Percentiles rank a stretch among this genome's conserved stretches.
Evolutionary conservation across 2,329 filamentous ascomycete species (phyloP).

Genomic region (Ophidiomyces ophidiicola): DNA sequence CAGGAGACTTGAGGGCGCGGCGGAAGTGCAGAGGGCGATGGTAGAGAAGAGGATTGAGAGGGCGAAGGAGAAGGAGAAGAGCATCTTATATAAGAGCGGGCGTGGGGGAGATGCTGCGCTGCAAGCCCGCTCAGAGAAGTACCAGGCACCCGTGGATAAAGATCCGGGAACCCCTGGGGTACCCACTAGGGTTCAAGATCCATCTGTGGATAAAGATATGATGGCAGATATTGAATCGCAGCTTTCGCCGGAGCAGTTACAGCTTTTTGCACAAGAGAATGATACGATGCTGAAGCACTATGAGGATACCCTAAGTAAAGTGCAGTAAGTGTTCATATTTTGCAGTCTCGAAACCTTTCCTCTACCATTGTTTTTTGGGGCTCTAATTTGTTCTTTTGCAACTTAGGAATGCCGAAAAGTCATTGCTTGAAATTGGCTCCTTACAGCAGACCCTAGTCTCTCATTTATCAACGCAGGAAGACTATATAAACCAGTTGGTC

Average conservation of each 20-base stretch:
- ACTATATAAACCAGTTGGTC: conserved; percentile 79
- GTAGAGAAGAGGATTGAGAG: conserved; percentile 79
- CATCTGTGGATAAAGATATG: conserved; percentile 24
- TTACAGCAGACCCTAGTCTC: conserved; percentile 78
- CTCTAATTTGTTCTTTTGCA: not conserved
- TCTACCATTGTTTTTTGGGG: not conserved
- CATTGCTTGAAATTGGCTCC: conserved; percentile 81
- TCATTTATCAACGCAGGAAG: conserved; percentile 74
- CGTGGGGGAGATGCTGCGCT: conserved; percentile 17
- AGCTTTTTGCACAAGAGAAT: conserved; percentile 89
- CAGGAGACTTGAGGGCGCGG: conserved; percentile 61
- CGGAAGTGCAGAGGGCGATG: conserved; percentile 72
- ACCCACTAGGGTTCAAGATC: conserved; percentile 20
- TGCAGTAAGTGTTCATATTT: conserved; percentile 52
- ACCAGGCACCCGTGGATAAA: conserved; percentile 19
- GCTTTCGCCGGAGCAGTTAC: conserved; percentile 71
- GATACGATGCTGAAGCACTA: conserved; percentile 86
- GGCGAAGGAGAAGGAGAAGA: conserved; percentile 81
- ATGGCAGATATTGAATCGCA: conserved; percentile 40
- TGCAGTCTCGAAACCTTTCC: not conserved
- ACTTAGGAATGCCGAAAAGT: conserved; percentile 70
- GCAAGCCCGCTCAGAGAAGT: conserved; percentile 10
- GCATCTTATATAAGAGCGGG: conserved; percentile 62
- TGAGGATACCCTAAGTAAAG: conserved; percentile 86
- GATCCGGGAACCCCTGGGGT: conserved; percentile 18